A percentile compares a stretch with the other conserved stretches of the same genome.
These are phyloP conservation scores for Paecilomyces fulvus DNA, from an alignment of 2,329 filamentous ascomycete genomes.

Conservation along the genomic window DNA sequence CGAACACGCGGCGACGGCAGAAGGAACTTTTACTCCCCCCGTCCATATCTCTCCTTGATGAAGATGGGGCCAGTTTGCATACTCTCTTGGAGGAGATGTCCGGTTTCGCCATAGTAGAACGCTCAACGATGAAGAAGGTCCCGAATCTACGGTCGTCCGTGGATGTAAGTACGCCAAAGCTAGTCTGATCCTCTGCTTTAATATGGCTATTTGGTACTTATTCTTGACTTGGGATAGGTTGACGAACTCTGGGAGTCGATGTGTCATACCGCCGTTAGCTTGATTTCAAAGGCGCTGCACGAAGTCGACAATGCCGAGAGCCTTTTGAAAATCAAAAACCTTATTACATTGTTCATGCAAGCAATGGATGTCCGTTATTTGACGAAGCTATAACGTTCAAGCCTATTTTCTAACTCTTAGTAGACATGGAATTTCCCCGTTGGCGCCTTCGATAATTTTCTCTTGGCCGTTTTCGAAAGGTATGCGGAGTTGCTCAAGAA, in stretches of 20 bases:
- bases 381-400: not conserved
- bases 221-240: conserved; percentile 47
- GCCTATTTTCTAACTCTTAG: conserved; percentile 4
- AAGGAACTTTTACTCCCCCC: conserved; percentile 81
- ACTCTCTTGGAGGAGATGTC: conserved; percentile 87
- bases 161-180: conserved; percentile 53
- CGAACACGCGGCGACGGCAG: conserved; percentile 79
- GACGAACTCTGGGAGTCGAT: conserved; percentile 98
- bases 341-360: conserved; percentile 89
- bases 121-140: conserved; percentile 79
- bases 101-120: conserved; percentile 94
- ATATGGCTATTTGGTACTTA: conserved; percentile 8
- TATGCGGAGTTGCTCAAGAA: conserved; percentile 87
- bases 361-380: conserved; percentile 73
- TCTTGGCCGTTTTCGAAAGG: conserved; percentile 85
- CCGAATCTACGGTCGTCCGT: conserved; percentile 72
- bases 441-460: conserved; percentile 67
- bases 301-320: conserved; percentile 82
- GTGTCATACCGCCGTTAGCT: conserved; percentile 75
- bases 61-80: conserved; percentile 79
- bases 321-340: conserved; percentile 87
- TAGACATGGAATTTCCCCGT: conserved; percentile 88
- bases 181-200: not conserved
- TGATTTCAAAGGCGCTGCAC: conserved; percentile 71
- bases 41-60: conserved; percentile 66